Base-by-base conservation (phyloP, 2,329 filamentous ascomycete genomes). In the Exophiala alcalophila region DNA sequence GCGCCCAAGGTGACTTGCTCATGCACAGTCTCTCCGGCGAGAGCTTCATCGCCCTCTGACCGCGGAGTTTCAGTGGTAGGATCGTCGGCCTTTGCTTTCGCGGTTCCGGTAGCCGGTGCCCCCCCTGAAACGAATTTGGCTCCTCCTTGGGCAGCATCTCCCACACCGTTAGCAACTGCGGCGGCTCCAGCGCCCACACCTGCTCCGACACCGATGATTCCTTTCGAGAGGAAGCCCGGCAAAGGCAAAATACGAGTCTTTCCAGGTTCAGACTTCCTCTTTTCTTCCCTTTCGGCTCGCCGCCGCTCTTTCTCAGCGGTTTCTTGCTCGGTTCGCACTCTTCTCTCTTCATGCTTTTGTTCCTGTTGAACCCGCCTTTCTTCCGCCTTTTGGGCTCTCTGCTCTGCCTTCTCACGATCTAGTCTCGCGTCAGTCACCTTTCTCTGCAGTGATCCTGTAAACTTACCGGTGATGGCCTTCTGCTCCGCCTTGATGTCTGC, bases 391-490 rank as follows among this genome's bases (percentile, higher is more conserved):
- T 46, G 43, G 3, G 49, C 48, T 24, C 38, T 48, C 27, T 42
- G 42, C 36, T 56, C 55, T 15, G 45, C 45, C 36, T 53, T 55
- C 33, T 56, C 47, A 12, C 40, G 40, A 23, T 54, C 54, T 57
- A 18, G 26, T 15, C 14, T 26, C 21, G 18, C 11, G 41, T 52
- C 32, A 53, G 43, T 18, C 10, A 12, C 10, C 3, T 16, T 41
- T 15, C n/a, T 12, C 24, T 11, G 34, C n/a, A 21, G 18, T 12
- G 26, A 14, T 4, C 15, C 16, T 8, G n/a, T 18, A 21, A 24
- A 48, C 51, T 57, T 56, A 64, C 65, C 63, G 69, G 77, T 56
- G 69, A 65, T 54, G 59, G 64, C 59, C 27, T 60, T 69, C 59
- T 54, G 55, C 34, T 62, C 61, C 10, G 56, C 61, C 30, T 58